Evolutionary conservation across 1,284 basidiomycete genomes (phyloP), one percentile per base, ranked within the genome.

Genomic region (Ustilago crameri): DNA sequence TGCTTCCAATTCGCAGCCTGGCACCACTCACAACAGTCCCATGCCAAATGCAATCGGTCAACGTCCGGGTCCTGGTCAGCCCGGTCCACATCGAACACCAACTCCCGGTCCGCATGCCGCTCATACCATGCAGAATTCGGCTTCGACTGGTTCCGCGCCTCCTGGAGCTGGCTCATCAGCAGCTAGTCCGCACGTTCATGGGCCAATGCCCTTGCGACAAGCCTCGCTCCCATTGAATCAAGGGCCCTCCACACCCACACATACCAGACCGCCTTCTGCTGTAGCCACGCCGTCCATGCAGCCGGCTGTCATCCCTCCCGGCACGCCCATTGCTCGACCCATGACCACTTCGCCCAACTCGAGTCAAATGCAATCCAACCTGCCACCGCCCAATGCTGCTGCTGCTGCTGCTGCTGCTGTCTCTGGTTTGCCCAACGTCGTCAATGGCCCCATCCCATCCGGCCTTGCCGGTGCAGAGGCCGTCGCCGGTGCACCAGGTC

Each of bases 191-290:
- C 67, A 65, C 18, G 61, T 61, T 37, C 52, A 57, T 23, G 53
- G 57, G 17, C 53, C 67, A 40, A 61, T 61, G 37, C 53, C 67
- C 3, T 30, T 58, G 1, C 52, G 67, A 9, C 67, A 64, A 40
- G 56, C 67, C 7, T 65, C 67, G 3, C 35, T 63, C 1, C 62
- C 67, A 9, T 40, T 64, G 23, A 69, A 69, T 44, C 67, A 70
- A 15, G 67, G 49, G 17, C 59, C 67, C 22, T 51, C 61, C 14
- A 65, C 61, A 7, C 67, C 67, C 30, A 61, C 57, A 8, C 61
- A 70, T 30, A 65, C 57, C 14, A 48, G 67, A n/a, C 67, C 67
- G 10, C 67, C 67, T 10, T 70, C 67, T 8, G 61, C 53, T 17
- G 61, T 56, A 9, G 56, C 56, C n/a, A 70, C 67, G 10, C 67